phyloP scores from a whole-genome alignment of 306 rosid genomes.

The Carpinus viminea region DNA sequence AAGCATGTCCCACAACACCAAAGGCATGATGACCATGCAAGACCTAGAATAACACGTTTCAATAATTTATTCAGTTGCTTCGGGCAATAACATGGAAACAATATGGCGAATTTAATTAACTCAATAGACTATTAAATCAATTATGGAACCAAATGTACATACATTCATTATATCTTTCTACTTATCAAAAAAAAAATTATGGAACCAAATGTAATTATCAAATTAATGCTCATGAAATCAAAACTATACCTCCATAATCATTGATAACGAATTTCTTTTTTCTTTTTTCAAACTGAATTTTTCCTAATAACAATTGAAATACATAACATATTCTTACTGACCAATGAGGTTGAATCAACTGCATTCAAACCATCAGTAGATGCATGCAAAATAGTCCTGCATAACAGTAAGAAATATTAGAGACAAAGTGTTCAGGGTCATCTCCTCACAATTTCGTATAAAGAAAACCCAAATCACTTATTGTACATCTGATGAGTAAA shows the following conservation, averaged over 20 bases:
- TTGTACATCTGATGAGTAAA: neutral
- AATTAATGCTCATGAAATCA: neutral
- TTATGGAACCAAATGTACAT: neutral
- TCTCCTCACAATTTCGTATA: neutral
- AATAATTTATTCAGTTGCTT: neutral
- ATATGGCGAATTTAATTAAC: neutral
- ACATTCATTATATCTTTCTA: too few species aligned
- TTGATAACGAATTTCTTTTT: slow-evolving; percentile 6
- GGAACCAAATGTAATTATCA: too few species aligned
- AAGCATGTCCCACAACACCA: neutral
- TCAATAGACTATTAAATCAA: neutral
- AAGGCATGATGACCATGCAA: neutral
- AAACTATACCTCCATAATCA: slow-evolving; percentile 15
- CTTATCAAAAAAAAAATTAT: too few species aligned
- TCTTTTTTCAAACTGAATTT: neutral
- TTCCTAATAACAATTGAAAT: neutral
- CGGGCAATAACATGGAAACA: neutral
- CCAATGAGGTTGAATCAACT: slow-evolving; percentile 66
- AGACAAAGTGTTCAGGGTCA: slow-evolving; percentile 6
- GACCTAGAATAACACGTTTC: neutral
- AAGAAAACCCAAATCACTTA: slow-evolving; percentile 9
- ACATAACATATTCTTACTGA: slow-evolving; percentile 38
- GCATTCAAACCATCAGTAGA: slow-evolving; percentile 69
- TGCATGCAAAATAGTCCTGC: slow-evolving; percentile 62
- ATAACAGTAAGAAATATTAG: slow-evolving; percentile 33